Conservation (phyloP, 2,329 filamentous ascomycete genomes). For the Colletotrichum sp. region DNA sequence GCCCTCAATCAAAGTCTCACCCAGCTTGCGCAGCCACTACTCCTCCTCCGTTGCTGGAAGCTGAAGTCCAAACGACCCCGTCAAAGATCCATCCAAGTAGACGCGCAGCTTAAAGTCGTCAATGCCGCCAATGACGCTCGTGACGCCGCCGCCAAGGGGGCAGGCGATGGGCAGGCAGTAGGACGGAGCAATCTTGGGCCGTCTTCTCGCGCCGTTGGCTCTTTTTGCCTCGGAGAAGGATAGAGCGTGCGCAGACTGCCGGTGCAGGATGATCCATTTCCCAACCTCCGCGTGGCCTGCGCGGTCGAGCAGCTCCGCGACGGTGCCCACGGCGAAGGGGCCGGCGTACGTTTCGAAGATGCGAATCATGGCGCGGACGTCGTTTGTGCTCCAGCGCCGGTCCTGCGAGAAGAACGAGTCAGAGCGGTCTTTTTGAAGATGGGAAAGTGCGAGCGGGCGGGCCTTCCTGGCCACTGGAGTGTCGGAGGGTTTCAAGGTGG, state of each 20-base stretch:
- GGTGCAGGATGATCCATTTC: not conserved
- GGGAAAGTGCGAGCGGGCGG: not conserved
- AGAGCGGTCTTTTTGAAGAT: not conserved
- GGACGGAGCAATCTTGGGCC: not conserved
- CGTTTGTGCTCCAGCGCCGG: not conserved
- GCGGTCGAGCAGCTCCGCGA: not conserved
- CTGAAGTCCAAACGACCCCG: not conserved
- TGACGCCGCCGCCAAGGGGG: not conserved
- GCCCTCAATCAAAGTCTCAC: not conserved
- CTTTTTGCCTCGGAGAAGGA: not conserved
- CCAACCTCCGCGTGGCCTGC: not conserved
- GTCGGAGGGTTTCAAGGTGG: too few species aligned
- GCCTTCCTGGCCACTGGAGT: too few species aligned
- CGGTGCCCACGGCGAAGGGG: not conserved
- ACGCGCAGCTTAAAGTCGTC: not conserved
- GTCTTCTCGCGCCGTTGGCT: not conserved
- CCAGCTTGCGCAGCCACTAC: not conserved
- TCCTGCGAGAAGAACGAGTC: not conserved
- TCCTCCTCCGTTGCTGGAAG: not conserved
- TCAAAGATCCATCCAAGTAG: not conserved
- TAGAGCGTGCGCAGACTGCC: not conserved
- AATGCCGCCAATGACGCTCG: not conserved
- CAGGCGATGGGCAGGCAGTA: not conserved
- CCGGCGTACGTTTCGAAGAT: not conserved
- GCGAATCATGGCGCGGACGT: not conserved